Percentiles rank a stretch among this genome's conserved stretches.
These are phyloP conservation scores for Sequoia sempervirens DNA, from an alignment of 75 land plant species.

Conservation along the genomic window DNA sequence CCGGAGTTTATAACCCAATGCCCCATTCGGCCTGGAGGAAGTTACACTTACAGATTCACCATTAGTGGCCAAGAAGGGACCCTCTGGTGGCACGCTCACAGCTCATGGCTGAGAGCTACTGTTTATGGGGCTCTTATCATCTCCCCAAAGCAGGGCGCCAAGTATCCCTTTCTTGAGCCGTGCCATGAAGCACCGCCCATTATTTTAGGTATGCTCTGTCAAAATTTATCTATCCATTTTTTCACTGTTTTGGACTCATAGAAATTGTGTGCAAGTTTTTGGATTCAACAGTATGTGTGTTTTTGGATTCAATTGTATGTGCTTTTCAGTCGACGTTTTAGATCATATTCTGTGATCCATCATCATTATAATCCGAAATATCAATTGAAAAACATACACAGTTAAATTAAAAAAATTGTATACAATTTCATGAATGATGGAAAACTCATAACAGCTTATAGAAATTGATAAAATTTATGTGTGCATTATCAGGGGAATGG, in stretches of 20 bases:
- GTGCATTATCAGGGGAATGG: conserved; percentile 34
- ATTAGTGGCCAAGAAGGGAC: conserved; percentile 24
- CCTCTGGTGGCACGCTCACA: conserved; percentile 16
- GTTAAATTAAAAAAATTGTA: too few relatives aligned
- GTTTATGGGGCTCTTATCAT: conserved; percentile 31
- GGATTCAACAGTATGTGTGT: too few relatives aligned
- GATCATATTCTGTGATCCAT: too few relatives aligned
- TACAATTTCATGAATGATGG: too few relatives aligned
- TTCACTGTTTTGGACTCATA: neutral
- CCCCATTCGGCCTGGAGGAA: neutral
- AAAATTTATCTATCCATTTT: neutral
- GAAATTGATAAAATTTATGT: too few relatives aligned
- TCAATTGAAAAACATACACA: too few relatives aligned
- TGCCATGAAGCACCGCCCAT: conserved; percentile 13
- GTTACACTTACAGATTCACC: conserved; percentile 18
- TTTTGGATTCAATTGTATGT: too few relatives aligned
- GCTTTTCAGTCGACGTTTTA: too few relatives aligned
- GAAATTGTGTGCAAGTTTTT: neutral
- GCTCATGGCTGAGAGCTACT: conserved; percentile 36
- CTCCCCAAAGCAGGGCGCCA: conserved; percentile 9
- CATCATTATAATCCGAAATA: too few relatives aligned
- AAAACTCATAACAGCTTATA: too few relatives aligned
- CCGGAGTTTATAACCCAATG: conserved; percentile 9
- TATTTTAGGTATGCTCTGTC: conserved; percentile 19
- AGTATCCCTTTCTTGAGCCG: conserved; percentile 17